phyloP scores from a whole-genome alignment of 768 basidiomycete genomes.

The Tylopilus plumbeoviolaceoides region DNA sequence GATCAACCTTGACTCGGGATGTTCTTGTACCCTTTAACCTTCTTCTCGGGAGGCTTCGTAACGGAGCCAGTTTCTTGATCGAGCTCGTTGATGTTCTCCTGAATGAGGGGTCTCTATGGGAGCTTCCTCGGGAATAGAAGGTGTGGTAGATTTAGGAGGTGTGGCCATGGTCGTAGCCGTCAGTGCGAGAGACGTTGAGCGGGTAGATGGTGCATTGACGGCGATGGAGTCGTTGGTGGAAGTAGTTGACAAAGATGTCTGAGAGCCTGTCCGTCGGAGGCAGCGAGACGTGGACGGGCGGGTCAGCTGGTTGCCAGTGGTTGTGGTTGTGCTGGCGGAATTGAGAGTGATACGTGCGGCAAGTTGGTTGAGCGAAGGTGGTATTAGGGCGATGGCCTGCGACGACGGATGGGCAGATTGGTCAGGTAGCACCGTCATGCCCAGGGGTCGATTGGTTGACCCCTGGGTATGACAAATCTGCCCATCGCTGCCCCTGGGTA shows the following conservation, averaged over 20 bases:
- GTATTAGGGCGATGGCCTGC: slow-evolving; percentile 42
- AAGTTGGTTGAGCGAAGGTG: slow-evolving; percentile 78
- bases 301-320: slow-evolving; percentile 29
- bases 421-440: too few species aligned
- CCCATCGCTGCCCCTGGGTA: too few species aligned
- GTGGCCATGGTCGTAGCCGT: slow-evolving; percentile 41
- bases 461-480: too few species aligned
- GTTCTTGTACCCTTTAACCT: slow-evolving; percentile 74
- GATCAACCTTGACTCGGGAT: slow-evolving; percentile 83
- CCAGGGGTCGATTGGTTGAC: too few species aligned
- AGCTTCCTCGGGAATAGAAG: slow-evolving; percentile 35
- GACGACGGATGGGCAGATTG: too few species aligned
- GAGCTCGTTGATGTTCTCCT: slow-evolving; percentile 61
- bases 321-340: slow-evolving; percentile 14
- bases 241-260: slow-evolving; percentile 49
- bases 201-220: slow-evolving; percentile 63
- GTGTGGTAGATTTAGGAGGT: slow-evolving; percentile 39
- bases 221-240: slow-evolving; percentile 55
- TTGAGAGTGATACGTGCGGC: slow-evolving; percentile 69
- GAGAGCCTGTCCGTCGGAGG: slow-evolving; percentile 64
- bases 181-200: slow-evolving; percentile 63
- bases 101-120: slow-evolving; percentile 47
- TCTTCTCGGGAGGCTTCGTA: slow-evolving; percentile 31
- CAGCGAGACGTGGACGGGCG: slow-evolving; percentile 67
- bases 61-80: slow-evolving; percentile 47